A percentile compares a stretch with the other conserved stretches of the same genome.
These are phyloP conservation scores for Chrysopogon serrulatus DNA, from an alignment of 176 grass and related monocot species.

Conservation along the genomic window DNA sequence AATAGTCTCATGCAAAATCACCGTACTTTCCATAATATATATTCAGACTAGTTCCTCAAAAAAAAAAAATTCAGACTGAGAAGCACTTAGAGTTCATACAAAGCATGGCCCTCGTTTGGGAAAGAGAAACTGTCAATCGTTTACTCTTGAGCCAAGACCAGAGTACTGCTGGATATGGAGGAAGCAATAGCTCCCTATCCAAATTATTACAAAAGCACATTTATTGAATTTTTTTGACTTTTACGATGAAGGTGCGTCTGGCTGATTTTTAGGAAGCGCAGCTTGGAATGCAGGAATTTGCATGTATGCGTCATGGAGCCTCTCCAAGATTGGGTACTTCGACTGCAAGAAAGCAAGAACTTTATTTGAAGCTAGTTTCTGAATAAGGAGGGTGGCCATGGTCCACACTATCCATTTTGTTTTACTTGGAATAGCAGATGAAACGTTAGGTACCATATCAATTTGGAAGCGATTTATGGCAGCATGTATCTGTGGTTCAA, in stretches of 20 bases:
- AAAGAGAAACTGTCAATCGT: not conserved
- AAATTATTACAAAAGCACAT: not conserved
- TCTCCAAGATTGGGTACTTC: slow-evolving; percentile 53
- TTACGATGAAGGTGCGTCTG: slow-evolving; percentile 45
- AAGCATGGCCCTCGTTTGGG: not conserved
- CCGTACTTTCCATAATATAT: not conserved
- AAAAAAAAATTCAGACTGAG: not conserved
- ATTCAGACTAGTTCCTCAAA: too few relatives aligned
- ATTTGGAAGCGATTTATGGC: slow-evolving; percentile 48
- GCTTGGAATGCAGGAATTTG: slow-evolving; percentile 59
- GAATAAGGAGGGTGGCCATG: not conserved
- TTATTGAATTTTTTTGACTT: not conserved
- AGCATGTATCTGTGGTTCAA: slow-evolving; percentile 57
- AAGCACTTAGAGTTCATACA: not conserved
- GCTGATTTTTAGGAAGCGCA: slow-evolving; percentile 67
- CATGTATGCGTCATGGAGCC: slow-evolving; percentile 64
- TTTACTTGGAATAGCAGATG: not conserved
- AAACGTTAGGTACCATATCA: slow-evolving; percentile 40
- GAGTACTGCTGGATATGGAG: not conserved
- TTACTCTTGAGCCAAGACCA: not conserved
- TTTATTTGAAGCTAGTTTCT: not conserved
- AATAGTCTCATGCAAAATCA: not conserved
- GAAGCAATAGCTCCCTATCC: not conserved
- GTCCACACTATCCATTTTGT: not conserved
- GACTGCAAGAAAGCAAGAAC: slow-evolving; percentile 37